Conservation (phyloP, 306 rosid species). For the Vachellia pachyceras region DNA sequence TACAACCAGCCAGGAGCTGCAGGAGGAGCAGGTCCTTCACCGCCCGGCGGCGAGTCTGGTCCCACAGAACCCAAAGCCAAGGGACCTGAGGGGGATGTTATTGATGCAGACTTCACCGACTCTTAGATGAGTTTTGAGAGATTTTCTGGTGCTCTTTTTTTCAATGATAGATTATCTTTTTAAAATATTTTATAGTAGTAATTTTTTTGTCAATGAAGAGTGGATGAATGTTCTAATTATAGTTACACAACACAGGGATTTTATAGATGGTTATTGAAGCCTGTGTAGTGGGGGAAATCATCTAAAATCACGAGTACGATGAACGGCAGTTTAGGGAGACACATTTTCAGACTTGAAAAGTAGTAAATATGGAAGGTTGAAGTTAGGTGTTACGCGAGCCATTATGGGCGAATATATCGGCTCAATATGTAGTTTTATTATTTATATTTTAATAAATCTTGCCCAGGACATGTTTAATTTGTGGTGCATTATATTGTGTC, state of each 20-base stretch:
- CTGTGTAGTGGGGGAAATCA: conserved; percentile 33
- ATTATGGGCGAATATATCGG: not conserved
- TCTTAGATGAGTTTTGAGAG: conserved; percentile 56
- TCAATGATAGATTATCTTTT: not conserved
- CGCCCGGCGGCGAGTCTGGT: conserved; percentile 72
- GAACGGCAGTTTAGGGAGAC: conserved; percentile 22
- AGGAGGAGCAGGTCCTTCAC: conserved; percentile 62
- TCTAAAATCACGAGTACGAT: conserved; percentile 26
- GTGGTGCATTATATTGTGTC: not conserved
- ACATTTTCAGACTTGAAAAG: not conserved
- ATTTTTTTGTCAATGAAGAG: conserved; percentile 48
- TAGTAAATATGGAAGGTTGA: not conserved
- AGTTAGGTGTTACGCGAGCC: not conserved
- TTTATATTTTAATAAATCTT: not conserved
- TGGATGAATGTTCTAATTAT: conserved; percentile 20
- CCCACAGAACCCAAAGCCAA: conserved; percentile 67
- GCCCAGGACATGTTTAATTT: not conserved
- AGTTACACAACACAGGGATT: conserved; percentile 39
- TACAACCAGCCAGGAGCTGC: conserved; percentile 88
- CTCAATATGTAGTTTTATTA: not conserved
- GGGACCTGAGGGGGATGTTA: conserved; percentile 85
- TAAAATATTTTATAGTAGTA: conserved; percentile 22
- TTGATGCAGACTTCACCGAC: conserved; percentile 87
- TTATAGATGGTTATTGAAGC: conserved; percentile 41
- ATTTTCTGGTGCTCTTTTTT: conserved; percentile 6